phyloP scores from a whole-genome alignment of 1,139 yeast genomes.

The Kazachstania sp. region DNA sequence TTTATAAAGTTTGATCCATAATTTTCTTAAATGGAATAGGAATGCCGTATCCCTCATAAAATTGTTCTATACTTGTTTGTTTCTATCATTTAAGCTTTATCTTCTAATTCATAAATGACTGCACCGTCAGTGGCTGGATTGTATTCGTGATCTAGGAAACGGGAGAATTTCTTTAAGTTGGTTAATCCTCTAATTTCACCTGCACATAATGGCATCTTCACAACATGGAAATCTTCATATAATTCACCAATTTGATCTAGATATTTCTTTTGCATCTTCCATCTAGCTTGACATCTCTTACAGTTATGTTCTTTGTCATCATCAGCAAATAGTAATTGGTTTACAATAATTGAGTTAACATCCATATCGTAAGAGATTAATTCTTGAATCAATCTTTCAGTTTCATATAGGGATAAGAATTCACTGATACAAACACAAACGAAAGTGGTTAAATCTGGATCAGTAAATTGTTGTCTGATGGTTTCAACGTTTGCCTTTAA shows the following conservation, averaged over 20 bases:
- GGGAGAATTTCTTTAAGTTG: constrained; percentile 69
- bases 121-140: constrained; percentile 55
- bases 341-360: constrained; percentile 89
- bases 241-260: constrained; percentile 89
- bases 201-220: constrained; percentile 90
- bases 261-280: constrained; percentile 94
- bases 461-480: constrained; percentile 88
- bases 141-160: constrained; percentile 59
- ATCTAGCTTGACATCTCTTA: constrained; percentile 83
- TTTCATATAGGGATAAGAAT: constrained; percentile 87
- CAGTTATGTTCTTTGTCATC: constrained; percentile 54
- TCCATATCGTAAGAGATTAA: constrained; percentile 91
- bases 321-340: constrained; percentile 83
- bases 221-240: constrained; percentile 90
- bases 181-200: constrained; percentile 88
- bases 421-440: constrained; percentile 97
- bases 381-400: constrained; percentile 96
- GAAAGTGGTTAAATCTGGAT: constrained; percentile 93
- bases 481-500: constrained; percentile 76
- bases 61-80: background rate
- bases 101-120: constrained; percentile 59
- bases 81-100: constrained; percentile 28
- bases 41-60: background rate
- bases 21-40: no score
- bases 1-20: no score